Base-by-base conservation (phyloP, 129 eudicot species). In the Flaveria bidentis region DNA sequence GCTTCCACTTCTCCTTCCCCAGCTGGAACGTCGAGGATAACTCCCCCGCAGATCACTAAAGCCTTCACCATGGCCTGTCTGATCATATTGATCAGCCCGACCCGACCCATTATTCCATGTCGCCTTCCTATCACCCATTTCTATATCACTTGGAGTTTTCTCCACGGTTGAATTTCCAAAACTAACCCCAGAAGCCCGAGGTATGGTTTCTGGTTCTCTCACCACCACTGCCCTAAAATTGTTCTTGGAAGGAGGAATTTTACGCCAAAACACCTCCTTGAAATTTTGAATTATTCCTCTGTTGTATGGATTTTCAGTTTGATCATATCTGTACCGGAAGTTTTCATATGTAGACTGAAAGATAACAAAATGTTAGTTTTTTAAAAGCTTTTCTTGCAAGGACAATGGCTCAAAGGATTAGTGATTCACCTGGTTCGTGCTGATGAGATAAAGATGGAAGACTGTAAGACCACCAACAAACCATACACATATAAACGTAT, bases 391-490 rank as follows among this genome's bases (percentile, higher is more conserved):
- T 47, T 26, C 20, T 63, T 33, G 45, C 17, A 67, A 67, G 51
- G n/a, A n/a, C 8, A 15, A 51, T 16, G 75, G 45, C 45, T 63
- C n/a, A 22, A 14, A 45, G 65, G 23, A 63, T n/a, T 63, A 80
- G 70, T 42, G 9, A 26, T 42, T 87, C 67, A 94, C 98, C 98
- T 94, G 98, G 75, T 94, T 94, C 65, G 96, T 84, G 49, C 91
- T 75, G 73, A 94, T 91, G 83, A 94, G 92, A 71, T 91, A 91
- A 63, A 94, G 89, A 85, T 94, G 98, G 80, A 91, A 94, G 50
- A 81, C 81, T 0, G 93, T 82, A 9, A 94, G 96, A 47, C 98
- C 98, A 9, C 98, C 98, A 23, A 94, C 96, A 68, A 94, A 94
- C 98, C 98, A 94, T 18, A 91, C 90, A 10, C 82, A 79, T 23